Evolutionary conservation across 208 protist genomes (phyloP), one percentile per base, ranked within the genome.

Genomic region (Endotrypanum monterogeii): DNA sequence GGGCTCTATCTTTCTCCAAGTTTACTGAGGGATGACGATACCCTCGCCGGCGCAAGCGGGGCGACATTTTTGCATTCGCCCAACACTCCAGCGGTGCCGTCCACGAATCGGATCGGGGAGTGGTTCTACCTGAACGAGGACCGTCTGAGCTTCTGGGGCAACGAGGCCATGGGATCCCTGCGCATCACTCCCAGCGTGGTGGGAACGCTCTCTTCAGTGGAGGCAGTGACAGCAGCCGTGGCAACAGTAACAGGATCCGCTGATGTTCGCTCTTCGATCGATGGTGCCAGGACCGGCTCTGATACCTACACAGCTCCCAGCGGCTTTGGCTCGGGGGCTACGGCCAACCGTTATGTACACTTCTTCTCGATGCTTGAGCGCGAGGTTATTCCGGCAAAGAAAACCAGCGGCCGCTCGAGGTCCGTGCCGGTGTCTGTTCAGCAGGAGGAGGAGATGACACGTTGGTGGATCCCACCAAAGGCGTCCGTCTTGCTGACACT

Each of bases 401-500:
- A 83, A 66, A 66, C 54, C 20, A 35, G 39, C 18, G 18, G 20
- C 28, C 83, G 80, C 55, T 87, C 85, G 67, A 65, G 72, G 58
- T 79, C 74, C 37, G n/a, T 74, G 11, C 63, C 74, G 14, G 66
- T 74, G 1, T 55, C 78, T 4, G 58, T 83, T 16, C 32, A 83
- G 37, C 79, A 82, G 55, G 71, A 82, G 48, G 89, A 93, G 68
- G 86, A 94, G 83, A 50, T 83, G 32, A 96, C 89, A 32, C 91
- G 96, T 11, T 98, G 96, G 95, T 70, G 92, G 32, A 71, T 98
- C 32, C 90, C 83, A 0, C 73, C 94, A 25, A 74, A 82, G 39
- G 90, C 89, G 37, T 89, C 84, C 2, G 73, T 94, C 50, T 67
- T 83, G 11, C 71, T 98, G 25, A 82, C 78, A 28, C 74, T 98